These are phyloP conservation scores for Pichia occidentalis DNA, from an alignment of 805 yeast genomes.

Conservation along the genomic window DNA sequence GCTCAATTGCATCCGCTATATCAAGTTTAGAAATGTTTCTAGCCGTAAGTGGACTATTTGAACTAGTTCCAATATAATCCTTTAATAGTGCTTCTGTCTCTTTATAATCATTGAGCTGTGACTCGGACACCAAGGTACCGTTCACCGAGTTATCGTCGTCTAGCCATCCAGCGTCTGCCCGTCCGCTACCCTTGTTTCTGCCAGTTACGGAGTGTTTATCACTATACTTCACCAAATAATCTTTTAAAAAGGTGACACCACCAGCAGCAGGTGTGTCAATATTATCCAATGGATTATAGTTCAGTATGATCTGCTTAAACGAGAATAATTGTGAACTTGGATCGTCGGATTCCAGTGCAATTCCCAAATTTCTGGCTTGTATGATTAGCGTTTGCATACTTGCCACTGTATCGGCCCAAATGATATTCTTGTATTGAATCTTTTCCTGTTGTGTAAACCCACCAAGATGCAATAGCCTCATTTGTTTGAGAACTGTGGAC, in stretches of 20 bases:
- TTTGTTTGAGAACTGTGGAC: conserved; percentile 85
- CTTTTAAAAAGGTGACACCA: conserved; percentile 54
- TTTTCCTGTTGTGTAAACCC: conserved; percentile 81
- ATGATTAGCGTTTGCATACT: conserved; percentile 71
- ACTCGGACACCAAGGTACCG: conserved; percentile 9
- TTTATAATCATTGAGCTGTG: conserved; percentile 12
- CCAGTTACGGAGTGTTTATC: no score
- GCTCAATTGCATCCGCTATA: conserved; percentile 63
- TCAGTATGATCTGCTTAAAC: conserved; percentile 44
- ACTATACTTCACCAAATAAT: conserved; percentile 56
- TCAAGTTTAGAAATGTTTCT: conserved; percentile 32
- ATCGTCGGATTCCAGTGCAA: conserved; percentile 59
- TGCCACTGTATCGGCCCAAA: conserved; percentile 89
- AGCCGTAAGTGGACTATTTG: conserved; percentile 7
- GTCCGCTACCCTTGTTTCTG: conserved; percentile 64
- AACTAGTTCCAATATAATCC: conserved; percentile 17
- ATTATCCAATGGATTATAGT: conserved; percentile 52
- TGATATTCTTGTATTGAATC: conserved; percentile 71
- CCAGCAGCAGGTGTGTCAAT: conserved; percentile 65
- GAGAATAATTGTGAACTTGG: conserved; percentile 40
- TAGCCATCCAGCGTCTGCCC: conserved; percentile 33
- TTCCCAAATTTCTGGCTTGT: conserved; percentile 65
- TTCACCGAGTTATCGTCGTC: conserved; percentile 12
- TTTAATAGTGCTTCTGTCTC: conserved; percentile 12
- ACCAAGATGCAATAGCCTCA: conserved; percentile 76